These are phyloP conservation scores for Globisporangium orthogonon DNA, from an alignment of 352 stramenopile species.

Conservation along the genomic window DNA sequence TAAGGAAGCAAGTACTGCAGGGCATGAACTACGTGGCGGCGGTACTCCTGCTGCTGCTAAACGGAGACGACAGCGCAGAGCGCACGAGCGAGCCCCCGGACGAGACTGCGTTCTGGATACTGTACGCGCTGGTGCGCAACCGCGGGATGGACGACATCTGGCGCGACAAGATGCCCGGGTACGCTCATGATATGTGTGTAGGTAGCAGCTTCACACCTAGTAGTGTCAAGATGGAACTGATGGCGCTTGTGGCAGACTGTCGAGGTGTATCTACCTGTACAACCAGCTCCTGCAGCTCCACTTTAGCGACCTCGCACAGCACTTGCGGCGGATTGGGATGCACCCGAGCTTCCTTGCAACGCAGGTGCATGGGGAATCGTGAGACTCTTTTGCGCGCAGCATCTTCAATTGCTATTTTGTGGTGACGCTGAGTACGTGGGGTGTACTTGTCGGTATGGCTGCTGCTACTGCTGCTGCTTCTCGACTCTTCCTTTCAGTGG, in stretches of 20 bases:
- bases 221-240: background rate
- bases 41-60: slow-evolving; percentile 43
- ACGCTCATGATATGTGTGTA: background rate
- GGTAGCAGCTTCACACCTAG: too few relatives aligned
- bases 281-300: slow-evolving; percentile 62
- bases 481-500: slow-evolving; percentile 36
- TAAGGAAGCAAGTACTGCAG: slow-evolving; percentile 13
- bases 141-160: slow-evolving; percentile 64
- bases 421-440: too few relatives aligned
- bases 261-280: slow-evolving; percentile 68
- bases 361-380: slow-evolving; percentile 28
- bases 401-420: too few relatives aligned
- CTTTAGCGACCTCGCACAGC: slow-evolving; percentile 55
- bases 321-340: slow-evolving; percentile 75
- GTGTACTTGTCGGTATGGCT: too few relatives aligned
- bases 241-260: slow-evolving; percentile 23
- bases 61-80: slow-evolving; percentile 4
- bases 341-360: slow-evolving; percentile 74
- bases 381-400: too few relatives aligned
- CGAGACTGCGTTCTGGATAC: slow-evolving; percentile 56
- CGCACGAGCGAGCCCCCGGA: slow-evolving; percentile 22
- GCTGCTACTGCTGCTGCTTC: too few relatives aligned
- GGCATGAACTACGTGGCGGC: slow-evolving; percentile 86
- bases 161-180: slow-evolving; percentile 77
- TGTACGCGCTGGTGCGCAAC: slow-evolving; percentile 42